Conservation (phyloP, 139 green algal genomes). For the Marvania coccoides region DNA sequence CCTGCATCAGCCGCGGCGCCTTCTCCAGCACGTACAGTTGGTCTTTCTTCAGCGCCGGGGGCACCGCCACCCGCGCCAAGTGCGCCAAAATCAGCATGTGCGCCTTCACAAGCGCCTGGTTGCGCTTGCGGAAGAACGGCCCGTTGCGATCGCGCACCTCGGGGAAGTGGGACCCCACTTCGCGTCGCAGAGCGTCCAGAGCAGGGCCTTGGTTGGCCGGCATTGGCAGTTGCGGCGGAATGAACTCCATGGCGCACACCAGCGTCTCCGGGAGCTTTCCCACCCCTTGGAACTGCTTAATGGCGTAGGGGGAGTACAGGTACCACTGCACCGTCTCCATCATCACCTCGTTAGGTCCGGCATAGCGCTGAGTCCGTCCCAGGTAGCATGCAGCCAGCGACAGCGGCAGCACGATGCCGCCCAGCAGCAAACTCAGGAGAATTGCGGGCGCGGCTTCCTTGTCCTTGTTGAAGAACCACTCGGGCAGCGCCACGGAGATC, state of each 20-base stretch:
- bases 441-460: slow-evolving; percentile 65
- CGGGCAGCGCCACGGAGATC: slow-evolving; percentile 61
- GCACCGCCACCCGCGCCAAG: slow-evolving; percentile 54
- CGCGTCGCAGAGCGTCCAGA: slow-evolving; percentile 58
- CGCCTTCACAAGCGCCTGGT: slow-evolving; percentile 33
- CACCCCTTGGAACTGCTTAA: slow-evolving; percentile 77
- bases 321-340: slow-evolving; percentile 69
- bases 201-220: slow-evolving; percentile 17
- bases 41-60: slow-evolving; percentile 48
- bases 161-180: slow-evolving; percentile 43
- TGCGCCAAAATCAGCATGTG: slow-evolving; percentile 81
- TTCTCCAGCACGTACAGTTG: slow-evolving; percentile 64
- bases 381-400: slow-evolving; percentile 65
- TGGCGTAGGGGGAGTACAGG: slow-evolving; percentile 45
- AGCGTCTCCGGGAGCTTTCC: slow-evolving; percentile 76
- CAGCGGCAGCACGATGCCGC: slow-evolving; percentile 77
- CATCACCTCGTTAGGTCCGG: slow-evolving; percentile 62
- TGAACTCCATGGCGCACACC: slow-evolving; percentile 81
- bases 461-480: slow-evolving; percentile 81
- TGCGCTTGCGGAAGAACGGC: slow-evolving; percentile 38
- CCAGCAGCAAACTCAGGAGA: slow-evolving; percentile 63
- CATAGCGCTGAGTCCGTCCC: slow-evolving; percentile 54
- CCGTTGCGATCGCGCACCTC: slow-evolving; percentile 70
- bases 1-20: slow-evolving; percentile 58
- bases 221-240: slow-evolving; percentile 21